Base-by-base conservation (phyloP, 1,284 basidiomycete genomes). In the Stygiomarasmius scandens region DNA sequence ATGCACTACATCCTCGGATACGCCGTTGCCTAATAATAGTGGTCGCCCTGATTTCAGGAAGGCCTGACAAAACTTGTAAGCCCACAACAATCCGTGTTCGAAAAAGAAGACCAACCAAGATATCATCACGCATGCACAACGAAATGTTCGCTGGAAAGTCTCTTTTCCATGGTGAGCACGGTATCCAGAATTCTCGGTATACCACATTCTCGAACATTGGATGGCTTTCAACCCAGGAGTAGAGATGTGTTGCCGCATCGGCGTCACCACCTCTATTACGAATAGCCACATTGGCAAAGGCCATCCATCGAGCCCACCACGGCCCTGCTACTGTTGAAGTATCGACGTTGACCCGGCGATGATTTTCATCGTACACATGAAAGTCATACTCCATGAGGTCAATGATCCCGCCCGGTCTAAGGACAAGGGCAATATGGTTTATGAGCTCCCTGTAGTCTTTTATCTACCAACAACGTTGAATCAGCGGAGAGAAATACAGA, bases 361-460 rank as follows among this genome's bases (percentile, higher is more conserved):
- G 77, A 58, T 86, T 70, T 19, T 62, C 61, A 60, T 84, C 85
- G 64, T 89, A 85, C 10, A 82, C 73, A 57, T 74, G 70, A 66
- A 89, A 92, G 58, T 89, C 87, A 66, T 84, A 87, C 70, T 92
- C 90, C 53, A 80, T 73, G 34, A 91, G 63, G 53, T 86, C 78
- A 59, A 90, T 67, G 44, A 92, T 75, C 32, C 90, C 90, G 29
- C 83, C 83, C 2, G 89, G 87, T 48, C 88, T 82, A 50, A 92
- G 77, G 43, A 85, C 81, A 56, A 79, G 81, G 44, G 79, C 76
- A 49, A 89, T 85, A 58, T 91, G 86, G 69, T 90, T 78, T 59
- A 92, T 79, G 56, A 92, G 72, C 20, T 70, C 74, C 11, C 75
- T 72, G 63, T 86, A 92, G 67, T 92, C 85, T 62, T 79, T 84